phyloP scores from a whole-genome alignment of 495 filamentous ascomycete genomes.

The Hyaloscypha variabilis region DNA sequence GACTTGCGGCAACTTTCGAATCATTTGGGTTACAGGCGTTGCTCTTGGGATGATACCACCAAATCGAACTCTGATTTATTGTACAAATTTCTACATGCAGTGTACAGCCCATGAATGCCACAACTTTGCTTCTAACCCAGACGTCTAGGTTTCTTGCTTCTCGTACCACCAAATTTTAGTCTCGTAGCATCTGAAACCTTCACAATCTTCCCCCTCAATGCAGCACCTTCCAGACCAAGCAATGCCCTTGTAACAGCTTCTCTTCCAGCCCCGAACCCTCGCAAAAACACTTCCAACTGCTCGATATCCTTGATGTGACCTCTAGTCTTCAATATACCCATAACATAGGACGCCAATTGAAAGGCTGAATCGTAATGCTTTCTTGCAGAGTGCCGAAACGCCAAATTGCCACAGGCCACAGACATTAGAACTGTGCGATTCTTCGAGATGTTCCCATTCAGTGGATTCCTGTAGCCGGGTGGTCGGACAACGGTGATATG shows the following conservation, averaged over 20 bases:
- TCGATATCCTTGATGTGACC: constrained; percentile 63
- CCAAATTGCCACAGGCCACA: constrained; percentile 78
- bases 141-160: constrained; percentile 78
- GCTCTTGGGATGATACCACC: constrained; percentile 21
- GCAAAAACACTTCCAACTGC: constrained; percentile 73
- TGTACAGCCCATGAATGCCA: constrained; percentile 18
- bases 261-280: constrained; percentile 82
- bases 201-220: constrained; percentile 67
- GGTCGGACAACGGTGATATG: constrained; percentile 87
- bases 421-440: constrained; percentile 76
- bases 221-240: constrained; percentile 79
- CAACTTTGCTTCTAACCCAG: constrained; percentile 58
- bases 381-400: constrained; percentile 78
- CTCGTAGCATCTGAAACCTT: constrained; percentile 82
- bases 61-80: constrained; percentile 23
- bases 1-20: neutral
- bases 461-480: constrained; percentile 18
- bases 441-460: neutral
- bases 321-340: constrained; percentile 76
- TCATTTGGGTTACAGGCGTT: constrained; percentile 26
- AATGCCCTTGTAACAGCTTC: constrained; percentile 89
- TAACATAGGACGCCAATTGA: constrained; percentile 78
- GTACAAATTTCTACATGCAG: constrained; percentile 22
- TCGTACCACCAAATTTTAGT: constrained; percentile 94
- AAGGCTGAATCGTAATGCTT: constrained; percentile 91